Conservation (phyloP, 2,329 filamentous ascomycete species). For the Bertia moriformis region DNA sequence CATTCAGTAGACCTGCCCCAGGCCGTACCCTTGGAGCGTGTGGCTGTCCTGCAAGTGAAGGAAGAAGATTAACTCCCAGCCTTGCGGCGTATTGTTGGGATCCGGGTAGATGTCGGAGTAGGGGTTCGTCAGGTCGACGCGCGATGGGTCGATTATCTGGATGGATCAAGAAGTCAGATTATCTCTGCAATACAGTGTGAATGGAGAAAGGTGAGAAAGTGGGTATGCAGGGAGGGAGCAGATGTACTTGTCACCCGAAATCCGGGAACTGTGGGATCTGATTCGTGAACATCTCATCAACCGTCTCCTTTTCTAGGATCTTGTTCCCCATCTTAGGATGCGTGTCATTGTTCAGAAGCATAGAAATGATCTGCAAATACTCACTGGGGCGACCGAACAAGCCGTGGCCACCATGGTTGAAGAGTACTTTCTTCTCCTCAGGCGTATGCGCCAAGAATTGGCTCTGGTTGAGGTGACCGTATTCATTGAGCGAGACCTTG, state of each 20-base stretch:
- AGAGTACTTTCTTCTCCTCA: slow-evolving; percentile 25
- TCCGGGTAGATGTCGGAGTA: slow-evolving; percentile 33
- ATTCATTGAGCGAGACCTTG: slow-evolving; percentile 24
- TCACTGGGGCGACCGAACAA: slow-evolving; percentile 44
- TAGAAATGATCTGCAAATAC: slow-evolving; percentile 45
- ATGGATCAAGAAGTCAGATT: neutral
- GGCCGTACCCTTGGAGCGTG: slow-evolving; percentile 33
- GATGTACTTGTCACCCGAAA: slow-evolving; percentile 29
- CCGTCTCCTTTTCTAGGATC: slow-evolving; percentile 39
- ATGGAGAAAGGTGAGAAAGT: no score
- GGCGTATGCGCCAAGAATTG: slow-evolving; percentile 23
- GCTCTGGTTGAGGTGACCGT: slow-evolving; percentile 29
- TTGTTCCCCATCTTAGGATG: slow-evolving; percentile 36
- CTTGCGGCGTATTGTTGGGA: slow-evolving; percentile 29
- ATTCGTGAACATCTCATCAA: slow-evolving; percentile 52
- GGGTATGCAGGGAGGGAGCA: slow-evolving; percentile 29
- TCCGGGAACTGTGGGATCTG: slow-evolving; percentile 40
- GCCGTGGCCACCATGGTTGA: slow-evolving; percentile 48
- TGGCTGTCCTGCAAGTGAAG: slow-evolving; percentile 29
- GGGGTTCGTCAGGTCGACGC: slow-evolving; percentile 29
- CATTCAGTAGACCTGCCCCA: slow-evolving; percentile 46
- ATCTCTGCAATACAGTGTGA: no score
- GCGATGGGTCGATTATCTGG: no score
- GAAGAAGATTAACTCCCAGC: slow-evolving; percentile 49
- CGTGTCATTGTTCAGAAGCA: slow-evolving; percentile 48